A percentile compares a stretch with the other conserved stretches of the same genome.
Conservation (phyloP, 768 basidiomycete species). For the Termitomyces sp. region DNA sequence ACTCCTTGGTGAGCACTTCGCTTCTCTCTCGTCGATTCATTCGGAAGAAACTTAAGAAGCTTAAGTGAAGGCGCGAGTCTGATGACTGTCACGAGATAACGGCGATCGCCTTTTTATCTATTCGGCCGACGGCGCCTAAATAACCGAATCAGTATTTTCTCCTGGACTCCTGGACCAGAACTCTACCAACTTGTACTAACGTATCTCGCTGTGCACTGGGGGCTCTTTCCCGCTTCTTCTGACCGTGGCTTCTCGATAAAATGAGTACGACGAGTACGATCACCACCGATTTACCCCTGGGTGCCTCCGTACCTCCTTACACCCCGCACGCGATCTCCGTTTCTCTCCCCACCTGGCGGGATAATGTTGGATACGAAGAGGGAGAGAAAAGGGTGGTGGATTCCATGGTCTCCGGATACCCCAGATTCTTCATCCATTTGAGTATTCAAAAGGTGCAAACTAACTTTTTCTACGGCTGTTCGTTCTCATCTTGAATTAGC, state of each 20-base stretch:
- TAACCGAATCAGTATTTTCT: conserved; percentile 1
- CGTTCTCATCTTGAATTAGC: conserved; percentile 38
- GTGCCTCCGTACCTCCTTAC: conserved; percentile 57
- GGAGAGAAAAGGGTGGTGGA: conserved; percentile 77
- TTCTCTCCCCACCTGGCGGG: conserved; percentile 90
- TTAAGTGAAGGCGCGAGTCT: no score
- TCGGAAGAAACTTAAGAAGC: no score
- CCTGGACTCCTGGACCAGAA: not conserved
- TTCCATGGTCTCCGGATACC: conserved; percentile 87
- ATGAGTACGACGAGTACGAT: conserved; percentile 13
- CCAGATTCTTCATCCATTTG: conserved; percentile 89
- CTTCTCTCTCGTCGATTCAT: no score
- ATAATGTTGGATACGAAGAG: conserved; percentile 90
- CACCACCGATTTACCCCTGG: conserved; percentile 32
- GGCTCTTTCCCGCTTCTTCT: not conserved
- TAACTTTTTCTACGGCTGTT: not conserved
- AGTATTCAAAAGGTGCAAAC: conserved; percentile 72
- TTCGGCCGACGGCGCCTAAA: not conserved
- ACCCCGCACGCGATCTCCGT: conserved; percentile 91
- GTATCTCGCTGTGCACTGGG: not conserved
- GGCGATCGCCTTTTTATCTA: no score
- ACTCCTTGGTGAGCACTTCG: no score
- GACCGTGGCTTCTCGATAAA: not conserved
- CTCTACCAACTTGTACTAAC: no score
- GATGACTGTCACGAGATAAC: no score